Evolutionary conservation across 495 filamentous ascomycete species (phyloP), one percentile per base, ranked within the genome.

Genomic region (Tuber microsphaerosporum): DNA sequence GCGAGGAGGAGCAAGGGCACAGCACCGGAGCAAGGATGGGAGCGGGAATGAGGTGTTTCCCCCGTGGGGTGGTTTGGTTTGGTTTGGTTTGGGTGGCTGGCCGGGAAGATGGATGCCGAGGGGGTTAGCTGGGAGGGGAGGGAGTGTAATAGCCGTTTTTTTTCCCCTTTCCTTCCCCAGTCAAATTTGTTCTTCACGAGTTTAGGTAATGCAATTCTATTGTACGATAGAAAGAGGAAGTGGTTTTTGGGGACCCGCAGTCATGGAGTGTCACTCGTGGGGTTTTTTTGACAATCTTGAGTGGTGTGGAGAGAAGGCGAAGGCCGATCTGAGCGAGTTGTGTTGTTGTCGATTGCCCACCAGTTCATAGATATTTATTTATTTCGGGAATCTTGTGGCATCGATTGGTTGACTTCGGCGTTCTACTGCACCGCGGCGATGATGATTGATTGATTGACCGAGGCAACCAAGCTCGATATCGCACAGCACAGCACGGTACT

Each of bases 1-100:
- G 51, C 51, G 51, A 61, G 51, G 51, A 61, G 51, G 51, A 61
- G n/a, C 51, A 61, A 61, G 51, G 51, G n/a, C 51, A 14, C 51
- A 9, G 51, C 51, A 61, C 8, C 48, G 51, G 22, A 10, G 22
- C 48, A 56, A 26, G 48, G 48, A 3, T 56, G 7, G 22, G 48
- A 56, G 10, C 9, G 2, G 22, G 22, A 12, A 26, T 61, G 51
- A 61, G 51, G 51, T 61, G 51, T 26, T 61, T 26, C 22, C 51
- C 51, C 51, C 51, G 12, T 26, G n/a, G 51, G 51, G n/a, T 61
- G 51, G 12, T 61, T 26, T 51, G 48, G 7, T 20, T 51, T 51
- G 20, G 45, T 22, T 51, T 51, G 20, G 45, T 22, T n/a, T 26
- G 22, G 51, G 9, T 3, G n/a, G 51, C 2, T 2, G 22, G 48